These are phyloP conservation scores for Antitrichia curtipendula DNA, from an alignment of 225 moss, liverwort and hornwort genomes.

Conservation along the genomic window DNA sequence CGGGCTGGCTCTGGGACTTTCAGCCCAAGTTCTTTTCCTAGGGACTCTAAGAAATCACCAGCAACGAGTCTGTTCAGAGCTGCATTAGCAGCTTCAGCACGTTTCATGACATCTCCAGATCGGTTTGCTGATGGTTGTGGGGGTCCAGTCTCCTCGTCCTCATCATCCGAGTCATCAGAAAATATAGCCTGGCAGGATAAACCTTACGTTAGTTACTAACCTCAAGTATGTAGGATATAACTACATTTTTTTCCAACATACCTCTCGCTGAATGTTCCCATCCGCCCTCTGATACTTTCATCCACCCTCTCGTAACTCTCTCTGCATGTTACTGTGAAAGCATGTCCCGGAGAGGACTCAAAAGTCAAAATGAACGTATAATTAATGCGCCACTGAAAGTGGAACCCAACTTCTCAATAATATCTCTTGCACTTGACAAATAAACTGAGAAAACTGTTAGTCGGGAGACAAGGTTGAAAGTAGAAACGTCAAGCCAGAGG, in stretches of 20 bases:
- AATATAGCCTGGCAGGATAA: constrained; percentile 64
- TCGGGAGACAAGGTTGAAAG: neutral
- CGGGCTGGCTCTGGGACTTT: constrained; percentile 44
- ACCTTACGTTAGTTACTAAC: neutral
- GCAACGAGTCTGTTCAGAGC: constrained; percentile 70
- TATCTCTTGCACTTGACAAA: neutral
- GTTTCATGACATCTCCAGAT: constrained; percentile 28
- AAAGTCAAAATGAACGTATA: neutral
- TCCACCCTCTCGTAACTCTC: neutral
- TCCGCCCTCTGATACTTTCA: neutral
- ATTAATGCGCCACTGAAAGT: neutral
- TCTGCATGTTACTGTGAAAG: neutral
- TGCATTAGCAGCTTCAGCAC: constrained; percentile 55
- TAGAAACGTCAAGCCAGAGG: neutral
- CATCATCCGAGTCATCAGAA: constrained; percentile 69
- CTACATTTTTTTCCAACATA: neutral
- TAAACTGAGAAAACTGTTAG: neutral
- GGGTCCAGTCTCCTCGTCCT: constrained; percentile 5
- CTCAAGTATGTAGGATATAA: neutral
- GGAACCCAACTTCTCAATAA: neutral
- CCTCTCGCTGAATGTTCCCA: neutral
- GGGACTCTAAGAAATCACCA: constrained; percentile 81
- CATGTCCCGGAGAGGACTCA: neutral
- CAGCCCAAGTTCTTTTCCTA: constrained; percentile 84
- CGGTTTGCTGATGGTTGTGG: neutral